phyloP scores from a whole-genome alignment of 345 rosid species.

The Salix suchowensis region DNA sequence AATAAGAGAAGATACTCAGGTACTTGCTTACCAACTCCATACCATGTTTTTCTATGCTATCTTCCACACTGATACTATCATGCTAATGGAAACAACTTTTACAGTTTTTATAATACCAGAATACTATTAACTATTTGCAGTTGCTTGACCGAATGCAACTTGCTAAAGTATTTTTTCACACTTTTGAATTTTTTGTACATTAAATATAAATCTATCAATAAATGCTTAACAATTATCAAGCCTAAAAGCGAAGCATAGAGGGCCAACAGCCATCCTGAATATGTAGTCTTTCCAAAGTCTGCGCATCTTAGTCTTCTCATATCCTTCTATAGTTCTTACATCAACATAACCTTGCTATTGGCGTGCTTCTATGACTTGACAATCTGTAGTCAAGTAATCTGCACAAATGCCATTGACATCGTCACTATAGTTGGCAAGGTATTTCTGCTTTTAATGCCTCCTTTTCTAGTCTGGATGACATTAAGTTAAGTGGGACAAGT shows the following conservation, averaged over 20 bases:
- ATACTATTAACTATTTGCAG: neutral
- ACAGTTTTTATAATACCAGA: neutral
- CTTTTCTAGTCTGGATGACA: neutral
- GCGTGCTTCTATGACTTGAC: neutral
- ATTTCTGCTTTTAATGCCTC: neutral
- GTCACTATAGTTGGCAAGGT: neutral
- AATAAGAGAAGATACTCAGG: slow-evolving; percentile 99
- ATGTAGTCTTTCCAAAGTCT: neutral
- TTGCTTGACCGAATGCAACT: neutral
- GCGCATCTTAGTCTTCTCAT: neutral
- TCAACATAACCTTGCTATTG: neutral
- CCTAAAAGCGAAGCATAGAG: neutral
- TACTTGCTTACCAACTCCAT: slow-evolving; percentile 19
- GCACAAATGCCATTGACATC: neutral
- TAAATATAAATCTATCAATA: neutral
- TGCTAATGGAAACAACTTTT: neutral
- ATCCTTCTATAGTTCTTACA: neutral
- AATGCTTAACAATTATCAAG: neutral
- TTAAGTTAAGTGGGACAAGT: neutral
- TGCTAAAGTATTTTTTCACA: neutral
- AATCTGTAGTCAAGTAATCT: neutral
- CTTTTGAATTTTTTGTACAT: neutral
- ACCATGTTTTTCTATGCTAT: slow-evolving; percentile 8
- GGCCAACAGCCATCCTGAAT: neutral
- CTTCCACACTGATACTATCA: neutral